Conservation (phyloP, 129 eudicot genomes). For the Pittosporum tobira region DNA sequence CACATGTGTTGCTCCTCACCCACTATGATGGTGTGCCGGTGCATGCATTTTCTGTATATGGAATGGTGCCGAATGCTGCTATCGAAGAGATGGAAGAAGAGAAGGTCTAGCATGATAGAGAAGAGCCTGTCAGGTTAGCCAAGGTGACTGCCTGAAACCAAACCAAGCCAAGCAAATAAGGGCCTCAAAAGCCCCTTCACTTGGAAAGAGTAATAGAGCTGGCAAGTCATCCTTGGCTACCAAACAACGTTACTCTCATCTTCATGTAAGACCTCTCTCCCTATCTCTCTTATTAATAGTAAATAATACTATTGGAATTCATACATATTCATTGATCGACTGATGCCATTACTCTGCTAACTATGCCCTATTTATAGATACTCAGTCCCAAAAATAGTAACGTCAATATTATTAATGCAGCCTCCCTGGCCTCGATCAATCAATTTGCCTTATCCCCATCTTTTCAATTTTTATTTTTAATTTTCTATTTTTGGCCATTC, state of each 20-base stretch:
- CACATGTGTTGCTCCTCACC: no score
- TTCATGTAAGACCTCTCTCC: slow-evolving; percentile 20
- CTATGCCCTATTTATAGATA: slow-evolving; percentile 8
- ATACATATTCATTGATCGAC: neutral
- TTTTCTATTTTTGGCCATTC: slow-evolving; percentile 6
- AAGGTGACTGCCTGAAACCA: slow-evolving; percentile 21
- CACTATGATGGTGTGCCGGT: no score
- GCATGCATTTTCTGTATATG: no score
- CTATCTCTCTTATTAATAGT: neutral
- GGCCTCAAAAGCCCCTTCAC: neutral
- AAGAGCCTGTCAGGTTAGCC: slow-evolving; percentile 22
- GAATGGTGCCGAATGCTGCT: no score
- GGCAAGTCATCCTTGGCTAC: slow-evolving; percentile 30
- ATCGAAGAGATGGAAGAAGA: slow-evolving; percentile 5
- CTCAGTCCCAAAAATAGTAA: neutral
- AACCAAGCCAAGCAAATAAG: neutral
- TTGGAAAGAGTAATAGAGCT: slow-evolving; percentile 6
- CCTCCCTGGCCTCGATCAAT: no score
- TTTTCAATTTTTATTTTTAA: neutral
- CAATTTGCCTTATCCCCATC: neutral
- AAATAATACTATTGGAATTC: no score
- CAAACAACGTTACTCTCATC: slow-evolving; percentile 10
- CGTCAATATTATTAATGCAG: neutral
- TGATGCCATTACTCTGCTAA: slow-evolving; percentile 1
- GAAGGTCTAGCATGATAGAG: slow-evolving; percentile 13